Percentiles rank a stretch among this genome's conserved stretches.
phyloP scores from a whole-genome alignment of 495 filamentous ascomycete genomes.

The Penicillium egyptiacum region DNA sequence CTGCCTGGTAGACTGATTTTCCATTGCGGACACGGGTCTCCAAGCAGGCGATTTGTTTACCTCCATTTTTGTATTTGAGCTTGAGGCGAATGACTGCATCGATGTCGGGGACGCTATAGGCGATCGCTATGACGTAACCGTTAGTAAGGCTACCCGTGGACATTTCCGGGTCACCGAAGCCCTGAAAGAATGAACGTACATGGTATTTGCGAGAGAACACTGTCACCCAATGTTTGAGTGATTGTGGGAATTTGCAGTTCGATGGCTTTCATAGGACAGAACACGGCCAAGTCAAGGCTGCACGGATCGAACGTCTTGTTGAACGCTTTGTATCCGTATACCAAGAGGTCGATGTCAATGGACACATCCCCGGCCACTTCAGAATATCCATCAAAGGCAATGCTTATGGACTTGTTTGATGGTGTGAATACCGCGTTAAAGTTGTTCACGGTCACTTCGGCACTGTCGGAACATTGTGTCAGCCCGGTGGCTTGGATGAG shows the following conservation, averaged over 20 bases:
- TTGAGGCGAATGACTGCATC: slow-evolving; percentile 78
- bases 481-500: slow-evolving; percentile 63
- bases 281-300: slow-evolving; percentile 56
- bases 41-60: slow-evolving; percentile 71
- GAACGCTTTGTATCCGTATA: slow-evolving; percentile 71
- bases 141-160: slow-evolving; percentile 3
- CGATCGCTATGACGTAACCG: slow-evolving; percentile 53
- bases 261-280: slow-evolving; percentile 73
- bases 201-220: slow-evolving; percentile 4
- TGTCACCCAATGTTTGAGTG: not conserved
- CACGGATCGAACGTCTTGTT: slow-evolving; percentile 68
- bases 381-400: slow-evolving; percentile 72
- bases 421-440: slow-evolving; percentile 72
- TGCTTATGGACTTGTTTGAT: slow-evolving; percentile 58
- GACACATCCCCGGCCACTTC: slow-evolving; percentile 71
- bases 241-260: slow-evolving; percentile 16
- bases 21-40: slow-evolving; percentile 87
- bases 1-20: slow-evolving; percentile 85
- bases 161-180: not conserved
- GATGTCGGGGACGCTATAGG: slow-evolving; percentile 86
- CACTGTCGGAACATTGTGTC: slow-evolving; percentile 64
- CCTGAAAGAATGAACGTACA: not conserved
- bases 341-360: slow-evolving; percentile 65
- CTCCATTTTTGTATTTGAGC: slow-evolving; percentile 63
- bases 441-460: slow-evolving; percentile 64